Evolutionary conservation across 306 rosid genomes (phyloP).

Genomic region (Heteromeles arbutifolia): DNA sequence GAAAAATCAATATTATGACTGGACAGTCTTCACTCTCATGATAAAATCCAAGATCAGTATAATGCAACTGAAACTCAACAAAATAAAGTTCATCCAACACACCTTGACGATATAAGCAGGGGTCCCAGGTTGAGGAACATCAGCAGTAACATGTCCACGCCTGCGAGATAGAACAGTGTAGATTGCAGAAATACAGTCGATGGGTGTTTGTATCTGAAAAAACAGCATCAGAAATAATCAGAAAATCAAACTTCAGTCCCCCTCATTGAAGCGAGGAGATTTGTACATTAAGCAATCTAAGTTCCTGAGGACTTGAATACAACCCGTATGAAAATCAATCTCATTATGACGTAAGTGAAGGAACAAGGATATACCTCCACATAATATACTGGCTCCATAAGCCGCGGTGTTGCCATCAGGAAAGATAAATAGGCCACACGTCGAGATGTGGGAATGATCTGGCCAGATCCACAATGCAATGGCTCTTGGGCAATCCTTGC

Average conservation of each 20-base stretch:
- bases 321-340: background rate
- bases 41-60: background rate
- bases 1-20: background rate
- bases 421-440: conserved; percentile 94
- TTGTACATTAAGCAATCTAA: background rate
- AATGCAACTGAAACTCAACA: background rate
- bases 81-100: conserved; percentile 16
- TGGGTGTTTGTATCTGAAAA: conserved; percentile 93
- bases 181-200: conserved; percentile 95
- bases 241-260: conserved; percentile 6
- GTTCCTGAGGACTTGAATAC: background rate
- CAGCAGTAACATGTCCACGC: conserved; percentile 98
- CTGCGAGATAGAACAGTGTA: conserved; percentile 95
- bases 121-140: conserved; percentile 99
- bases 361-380: conserved; percentile 57
- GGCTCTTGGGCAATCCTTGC: conserved; percentile 93
- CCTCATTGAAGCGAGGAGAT: background rate
- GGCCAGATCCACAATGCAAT: conserved; percentile 88
- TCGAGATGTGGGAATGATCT: conserved; percentile 81
- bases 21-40: background rate
- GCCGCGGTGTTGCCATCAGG: conserved; percentile 97
- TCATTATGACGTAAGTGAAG: background rate
- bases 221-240: conserved; percentile 18
- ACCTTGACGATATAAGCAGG: conserved; percentile 92
- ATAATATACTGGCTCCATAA: conserved; percentile 95